Base-by-base conservation (phyloP, 441 rosid species). In the Daphne laureola region DNA sequence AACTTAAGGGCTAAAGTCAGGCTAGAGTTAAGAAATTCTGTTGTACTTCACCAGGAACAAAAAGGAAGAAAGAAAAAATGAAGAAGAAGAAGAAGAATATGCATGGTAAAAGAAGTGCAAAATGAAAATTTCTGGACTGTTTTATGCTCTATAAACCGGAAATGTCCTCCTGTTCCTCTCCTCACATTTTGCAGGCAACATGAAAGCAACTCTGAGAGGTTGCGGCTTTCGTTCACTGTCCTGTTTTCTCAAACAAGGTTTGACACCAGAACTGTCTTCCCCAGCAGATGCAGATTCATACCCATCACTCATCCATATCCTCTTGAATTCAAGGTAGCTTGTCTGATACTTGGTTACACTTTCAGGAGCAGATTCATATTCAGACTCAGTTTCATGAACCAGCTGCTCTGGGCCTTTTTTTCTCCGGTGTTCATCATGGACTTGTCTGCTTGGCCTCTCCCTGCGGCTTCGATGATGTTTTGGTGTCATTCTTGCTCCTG, bases 181-280 rank as follows among this genome's bases (percentile, higher is more conserved):
- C 50, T 53, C 62, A 9, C 57, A 51, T 31, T 31, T 31, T 31
- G 38, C 8, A 36, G 73, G 60, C 66, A 71, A 51, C 49, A 18
- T 14, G 57, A 74, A 78, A 13, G 74, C 45, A 46, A 78, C 81
- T 49, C 46, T 61, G 6, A 58, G 74, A 35, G 13, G 38, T 17
- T 58, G 69, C 31, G 46, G 54, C 58, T 54, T 72, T 0, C 70
- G 43, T 47, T 13, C 55, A 55, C 80, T 61, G 46, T 65, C 69
- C 12, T 41, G 15, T 71, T 73, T 73, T 63, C 68, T 65, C 38
- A 71, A 51, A 58, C 79, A 77, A 36, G 79, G 58, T 56, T 67
- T 74, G 49, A 36, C 51, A 15, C n/a, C 16, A 12, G 51, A 48
- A 9, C 27, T 47, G 26, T 53, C 58, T 21, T 25, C 61, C 14